A percentile compares a stretch with the other conserved stretches of the same genome.
These are phyloP conservation scores for Malbranchea zuffiana DNA, from an alignment of 2,329 filamentous ascomycete species.

Conservation along the genomic window DNA sequence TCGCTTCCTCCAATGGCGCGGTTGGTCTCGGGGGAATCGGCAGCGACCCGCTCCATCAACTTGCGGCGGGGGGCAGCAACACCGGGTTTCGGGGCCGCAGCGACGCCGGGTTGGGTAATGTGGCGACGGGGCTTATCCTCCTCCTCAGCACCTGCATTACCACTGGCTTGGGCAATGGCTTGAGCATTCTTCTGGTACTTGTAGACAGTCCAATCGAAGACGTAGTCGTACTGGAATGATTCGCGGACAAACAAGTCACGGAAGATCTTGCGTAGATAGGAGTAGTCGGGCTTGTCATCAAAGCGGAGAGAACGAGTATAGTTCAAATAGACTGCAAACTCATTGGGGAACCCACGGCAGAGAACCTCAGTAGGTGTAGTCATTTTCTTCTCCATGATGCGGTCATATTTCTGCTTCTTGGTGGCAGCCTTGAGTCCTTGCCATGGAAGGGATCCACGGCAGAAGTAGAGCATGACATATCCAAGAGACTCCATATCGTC, in stretches of 20 bases:
- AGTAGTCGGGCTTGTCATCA: constrained; percentile 99
- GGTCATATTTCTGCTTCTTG: constrained; percentile 99
- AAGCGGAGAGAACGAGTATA: constrained; percentile 97
- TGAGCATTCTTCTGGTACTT: constrained; percentile 99
- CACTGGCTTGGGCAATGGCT: constrained; percentile 76
- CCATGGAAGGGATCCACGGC: constrained; percentile 96
- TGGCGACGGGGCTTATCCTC: constrained; percentile 65
- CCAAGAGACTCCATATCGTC: constrained; percentile 99
- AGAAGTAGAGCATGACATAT: constrained; percentile 99
- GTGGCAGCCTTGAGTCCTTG: constrained; percentile 97
- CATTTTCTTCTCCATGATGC: constrained; percentile 99
- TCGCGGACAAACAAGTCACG: constrained; percentile 97
- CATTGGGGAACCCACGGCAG: constrained; percentile 97
- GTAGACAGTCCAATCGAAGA: constrained; percentile 99
- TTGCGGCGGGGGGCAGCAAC: constrained; percentile 70
- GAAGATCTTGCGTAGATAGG: constrained; percentile 99
- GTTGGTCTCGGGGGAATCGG: constrained; percentile 60
- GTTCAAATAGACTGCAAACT: constrained; percentile 99
- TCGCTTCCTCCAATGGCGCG: constrained; percentile 69
- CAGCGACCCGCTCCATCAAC: constrained; percentile 59
- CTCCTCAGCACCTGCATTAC: constrained; percentile 54
- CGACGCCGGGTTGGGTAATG: constrained; percentile 55
- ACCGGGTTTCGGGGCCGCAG: constrained; percentile 46
- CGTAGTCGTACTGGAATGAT: constrained; percentile 99
- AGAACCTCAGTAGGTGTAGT: constrained; percentile 97